These are phyloP conservation scores for Suillus decipiens DNA, from an alignment of 768 basidiomycete genomes.

Conservation along the genomic window DNA sequence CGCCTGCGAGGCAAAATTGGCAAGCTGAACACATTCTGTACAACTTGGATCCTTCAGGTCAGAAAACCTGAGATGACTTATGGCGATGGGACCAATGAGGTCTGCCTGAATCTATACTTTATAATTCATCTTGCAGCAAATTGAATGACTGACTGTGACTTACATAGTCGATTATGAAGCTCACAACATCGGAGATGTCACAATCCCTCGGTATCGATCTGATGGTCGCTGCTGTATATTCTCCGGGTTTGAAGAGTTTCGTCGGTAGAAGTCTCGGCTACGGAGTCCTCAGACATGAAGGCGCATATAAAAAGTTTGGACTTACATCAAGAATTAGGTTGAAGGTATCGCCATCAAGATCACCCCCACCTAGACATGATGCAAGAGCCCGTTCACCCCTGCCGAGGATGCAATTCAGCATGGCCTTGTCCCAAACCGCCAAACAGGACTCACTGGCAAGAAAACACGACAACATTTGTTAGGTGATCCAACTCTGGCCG, in stretches of 20 bases:
- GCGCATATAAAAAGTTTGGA: slow-evolving; percentile 4
- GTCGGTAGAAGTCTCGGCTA: slow-evolving; percentile 35
- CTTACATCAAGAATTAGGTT: slow-evolving; percentile 45
- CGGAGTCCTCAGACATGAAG: background rate
- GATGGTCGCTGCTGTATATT: slow-evolving; percentile 48
- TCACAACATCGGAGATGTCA: slow-evolving; percentile 64
- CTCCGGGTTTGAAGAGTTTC: slow-evolving; percentile 39
- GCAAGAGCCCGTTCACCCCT: slow-evolving; percentile 57
- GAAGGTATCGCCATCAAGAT: slow-evolving; percentile 67
- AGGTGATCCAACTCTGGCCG: slow-evolving; percentile 40
- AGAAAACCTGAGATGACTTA: slow-evolving; percentile 65
- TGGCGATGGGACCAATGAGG: slow-evolving; percentile 63
- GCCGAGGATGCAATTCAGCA: background rate
- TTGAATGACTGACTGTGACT: slow-evolving; percentile 15
- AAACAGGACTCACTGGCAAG: slow-evolving; percentile 37
- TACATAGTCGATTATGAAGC: slow-evolving; percentile 72
- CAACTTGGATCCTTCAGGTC: slow-evolving; percentile 46
- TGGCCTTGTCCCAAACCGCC: background rate
- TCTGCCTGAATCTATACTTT: slow-evolving; percentile 20
- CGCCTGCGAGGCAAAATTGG: slow-evolving; percentile 61
- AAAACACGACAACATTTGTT: slow-evolving; percentile 51
- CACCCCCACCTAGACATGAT: slow-evolving; percentile 66
- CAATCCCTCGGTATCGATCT: slow-evolving; percentile 48
- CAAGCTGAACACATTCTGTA: slow-evolving; percentile 56
- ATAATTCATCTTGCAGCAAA: background rate